Conservation (phyloP, 306 rosid genomes). For the Cyclanthera cordifolia region DNA sequence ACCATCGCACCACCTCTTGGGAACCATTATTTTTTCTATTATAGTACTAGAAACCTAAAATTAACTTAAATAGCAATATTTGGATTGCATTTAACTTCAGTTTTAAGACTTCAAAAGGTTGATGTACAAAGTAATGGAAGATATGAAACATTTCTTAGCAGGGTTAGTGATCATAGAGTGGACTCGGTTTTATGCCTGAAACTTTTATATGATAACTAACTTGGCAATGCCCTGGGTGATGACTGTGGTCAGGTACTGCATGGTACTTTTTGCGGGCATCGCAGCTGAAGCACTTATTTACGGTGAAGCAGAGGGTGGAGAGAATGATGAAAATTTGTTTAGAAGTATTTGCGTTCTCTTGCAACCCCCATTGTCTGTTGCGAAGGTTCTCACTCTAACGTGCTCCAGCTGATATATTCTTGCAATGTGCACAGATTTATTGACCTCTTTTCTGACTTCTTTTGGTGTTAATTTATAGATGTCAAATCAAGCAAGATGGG, state of each 20-base stretch:
- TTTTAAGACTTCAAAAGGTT: background rate
- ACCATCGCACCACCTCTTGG: too few species aligned
- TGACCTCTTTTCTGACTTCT: slow-evolving; percentile 6
- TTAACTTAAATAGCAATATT: background rate
- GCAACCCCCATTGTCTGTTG: slow-evolving; percentile 71
- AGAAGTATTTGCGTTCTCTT: slow-evolving; percentile 62
- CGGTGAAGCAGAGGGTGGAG: slow-evolving; percentile 97
- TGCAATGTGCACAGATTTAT: background rate
- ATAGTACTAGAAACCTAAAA: background rate
- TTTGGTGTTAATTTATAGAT: slow-evolving; percentile 36
- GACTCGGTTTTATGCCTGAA: background rate
- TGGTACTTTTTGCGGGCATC: slow-evolving; percentile 95
- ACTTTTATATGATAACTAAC: background rate
- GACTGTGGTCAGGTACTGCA: slow-evolving; percentile 61
- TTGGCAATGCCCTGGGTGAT: background rate
- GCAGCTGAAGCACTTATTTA: slow-evolving; percentile 94
- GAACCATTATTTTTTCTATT: background rate
- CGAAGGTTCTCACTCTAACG: slow-evolving; percentile 42
- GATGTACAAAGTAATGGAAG: background rate
- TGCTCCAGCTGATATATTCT: slow-evolving; percentile 10
- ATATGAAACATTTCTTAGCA: too few species aligned
- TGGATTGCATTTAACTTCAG: background rate
- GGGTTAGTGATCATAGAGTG: background rate
- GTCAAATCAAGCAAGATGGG: slow-evolving; percentile 98
- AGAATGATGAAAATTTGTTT: slow-evolving; percentile 89